These are phyloP conservation scores for Camelina hispida DNA, from an alignment of 345 rosid species.

Conservation along the genomic window DNA sequence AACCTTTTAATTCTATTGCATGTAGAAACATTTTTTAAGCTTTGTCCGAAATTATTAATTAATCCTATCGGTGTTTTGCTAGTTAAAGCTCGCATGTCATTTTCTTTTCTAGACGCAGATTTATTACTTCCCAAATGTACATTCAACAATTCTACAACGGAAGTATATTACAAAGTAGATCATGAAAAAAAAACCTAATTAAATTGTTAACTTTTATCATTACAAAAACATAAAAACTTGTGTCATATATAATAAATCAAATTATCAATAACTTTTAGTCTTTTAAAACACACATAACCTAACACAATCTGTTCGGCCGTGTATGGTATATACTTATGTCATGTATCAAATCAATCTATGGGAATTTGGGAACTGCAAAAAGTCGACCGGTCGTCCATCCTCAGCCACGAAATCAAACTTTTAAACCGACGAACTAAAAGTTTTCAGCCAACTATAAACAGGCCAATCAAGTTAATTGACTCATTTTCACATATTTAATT, in stretches of 20 bases:
- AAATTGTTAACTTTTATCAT: background rate
- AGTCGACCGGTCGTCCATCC: conserved; percentile 34
- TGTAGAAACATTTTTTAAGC: background rate
- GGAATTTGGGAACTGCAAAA: conserved; percentile 33
- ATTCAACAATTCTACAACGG: too few species aligned
- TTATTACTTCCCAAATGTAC: too few species aligned
- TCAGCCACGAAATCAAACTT: conserved; percentile 32
- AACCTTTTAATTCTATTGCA: background rate
- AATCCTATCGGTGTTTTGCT: background rate
- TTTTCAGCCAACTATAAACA: conserved; percentile 28
- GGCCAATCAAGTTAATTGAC: conserved; percentile 28
- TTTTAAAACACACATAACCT: background rate
- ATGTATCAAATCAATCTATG: background rate
- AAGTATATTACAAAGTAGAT: background rate
- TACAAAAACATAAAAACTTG: background rate
- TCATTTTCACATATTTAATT: conserved; percentile 25
- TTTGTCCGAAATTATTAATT: too few species aligned
- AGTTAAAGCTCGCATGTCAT: background rate
- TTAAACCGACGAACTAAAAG: conserved; percentile 13
- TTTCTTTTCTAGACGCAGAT: background rate
- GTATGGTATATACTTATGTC: conserved; percentile 12
- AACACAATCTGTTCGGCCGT: conserved; percentile 15
- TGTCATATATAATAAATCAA: background rate
- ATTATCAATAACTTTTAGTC: background rate
- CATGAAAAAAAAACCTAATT: background rate